These are phyloP conservation scores for Eleusine indica DNA, from an alignment of 176 grass and related monocot species.

Conservation along the genomic window DNA sequence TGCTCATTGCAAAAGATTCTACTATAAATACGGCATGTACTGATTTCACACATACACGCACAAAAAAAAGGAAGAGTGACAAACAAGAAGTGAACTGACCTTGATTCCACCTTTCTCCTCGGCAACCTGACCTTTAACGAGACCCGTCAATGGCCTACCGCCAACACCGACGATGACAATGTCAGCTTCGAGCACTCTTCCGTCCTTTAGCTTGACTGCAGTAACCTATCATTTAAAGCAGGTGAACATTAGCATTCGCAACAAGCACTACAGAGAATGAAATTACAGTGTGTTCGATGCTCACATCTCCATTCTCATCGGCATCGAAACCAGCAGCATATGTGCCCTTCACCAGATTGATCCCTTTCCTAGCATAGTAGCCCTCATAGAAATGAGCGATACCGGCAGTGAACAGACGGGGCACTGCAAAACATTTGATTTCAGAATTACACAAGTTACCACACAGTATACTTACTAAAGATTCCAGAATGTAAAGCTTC, in stretches of 20 bases:
- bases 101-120: constrained; percentile 97
- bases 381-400: constrained; percentile 94
- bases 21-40: background rate
- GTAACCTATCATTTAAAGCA: constrained; percentile 62
- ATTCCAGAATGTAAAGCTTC: background rate
- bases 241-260: constrained; percentile 6
- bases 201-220: constrained; percentile 81
- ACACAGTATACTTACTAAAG: background rate
- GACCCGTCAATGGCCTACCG: constrained; percentile 73
- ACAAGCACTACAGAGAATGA: background rate
- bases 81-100: constrained; percentile 47
- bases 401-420: constrained; percentile 83
- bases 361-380: constrained; percentile 84
- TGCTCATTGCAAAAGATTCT: background rate
- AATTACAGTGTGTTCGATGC: constrained; percentile 39
- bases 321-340: constrained; percentile 80
- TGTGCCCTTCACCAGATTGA: constrained; percentile 84
- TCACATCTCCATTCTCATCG: constrained; percentile 80
- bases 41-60: background rate
- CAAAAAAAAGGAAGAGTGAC: background rate
- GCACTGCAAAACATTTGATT: constrained; percentile 65
- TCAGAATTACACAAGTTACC: background rate
- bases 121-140: constrained; percentile 80
- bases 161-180: constrained; percentile 94
- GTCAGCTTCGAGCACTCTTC: constrained; percentile 73